These are phyloP conservation scores for Phytopythium chamaehyphon DNA, from an alignment of 352 stramenopile species.

Conservation along the genomic window DNA sequence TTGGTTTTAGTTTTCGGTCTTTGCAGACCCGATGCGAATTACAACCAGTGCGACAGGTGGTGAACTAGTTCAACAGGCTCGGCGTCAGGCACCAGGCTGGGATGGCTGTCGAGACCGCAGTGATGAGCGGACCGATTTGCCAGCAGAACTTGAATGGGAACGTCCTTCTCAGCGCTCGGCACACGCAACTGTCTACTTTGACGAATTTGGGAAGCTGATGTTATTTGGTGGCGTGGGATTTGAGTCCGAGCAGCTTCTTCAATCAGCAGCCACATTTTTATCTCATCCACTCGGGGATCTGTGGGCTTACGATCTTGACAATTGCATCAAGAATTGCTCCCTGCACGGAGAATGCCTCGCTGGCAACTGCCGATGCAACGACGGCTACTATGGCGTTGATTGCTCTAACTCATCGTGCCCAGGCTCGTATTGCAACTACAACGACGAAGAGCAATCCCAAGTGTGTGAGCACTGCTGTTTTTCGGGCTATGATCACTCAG, in stretches of 20 bases:
- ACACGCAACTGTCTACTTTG: slow-evolving; percentile 85
- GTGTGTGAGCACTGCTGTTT: slow-evolving; percentile 94
- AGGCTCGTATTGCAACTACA: slow-evolving; percentile 91
- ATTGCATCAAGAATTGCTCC: slow-evolving; percentile 93
- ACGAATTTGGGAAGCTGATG: slow-evolving; percentile 66
- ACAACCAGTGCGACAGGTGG: slow-evolving; percentile 25
- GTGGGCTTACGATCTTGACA: slow-evolving; percentile 88
- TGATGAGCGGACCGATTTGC: slow-evolving; percentile 65
- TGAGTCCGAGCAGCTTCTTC: slow-evolving; percentile 50
- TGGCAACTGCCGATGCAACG: slow-evolving; percentile 92
- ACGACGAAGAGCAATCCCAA: slow-evolving; percentile 80
- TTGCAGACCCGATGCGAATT: slow-evolving; percentile 88
- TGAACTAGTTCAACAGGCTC: slow-evolving; percentile 88
- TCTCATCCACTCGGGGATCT: slow-evolving; percentile 76
- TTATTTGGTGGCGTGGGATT: slow-evolving; percentile 90
- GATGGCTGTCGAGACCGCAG: slow-evolving; percentile 91
- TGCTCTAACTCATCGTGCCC: slow-evolving; percentile 95
- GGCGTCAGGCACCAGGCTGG: slow-evolving; percentile 91
- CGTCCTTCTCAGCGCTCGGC: slow-evolving; percentile 82
- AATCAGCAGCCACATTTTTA: slow-evolving; percentile 48
- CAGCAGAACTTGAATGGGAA: slow-evolving; percentile 70
- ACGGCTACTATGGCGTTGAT: slow-evolving; percentile 95
- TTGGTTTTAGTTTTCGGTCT: slow-evolving; percentile 71
- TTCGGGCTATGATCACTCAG: slow-evolving; percentile 77
- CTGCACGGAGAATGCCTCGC: slow-evolving; percentile 89